Conservation (phyloP, 2,329 filamentous ascomycete genomes). For the Cladobotryum mycophilum region DNA sequence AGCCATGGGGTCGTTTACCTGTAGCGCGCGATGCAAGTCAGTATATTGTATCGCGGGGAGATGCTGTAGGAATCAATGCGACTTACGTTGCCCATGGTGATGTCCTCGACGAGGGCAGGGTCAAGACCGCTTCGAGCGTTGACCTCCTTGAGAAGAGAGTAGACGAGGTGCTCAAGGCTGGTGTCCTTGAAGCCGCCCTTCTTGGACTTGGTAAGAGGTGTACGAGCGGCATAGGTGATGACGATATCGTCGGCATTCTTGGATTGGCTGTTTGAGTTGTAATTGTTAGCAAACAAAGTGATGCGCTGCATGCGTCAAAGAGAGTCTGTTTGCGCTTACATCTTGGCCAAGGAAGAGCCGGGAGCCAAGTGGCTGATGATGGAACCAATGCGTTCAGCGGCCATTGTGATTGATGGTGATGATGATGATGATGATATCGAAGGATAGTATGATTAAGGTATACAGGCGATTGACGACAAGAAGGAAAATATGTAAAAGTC, state of each 20-base stretch:
- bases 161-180: slow-evolving; percentile 76
- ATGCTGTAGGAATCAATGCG: not conserved
- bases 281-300: slow-evolving; percentile 7
- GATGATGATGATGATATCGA: not conserved
- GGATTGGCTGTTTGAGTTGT: slow-evolving; percentile 54
- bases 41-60: not conserved
- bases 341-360: slow-evolving; percentile 61
- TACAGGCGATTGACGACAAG: not conserved
- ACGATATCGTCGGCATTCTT: slow-evolving; percentile 96
- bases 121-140: slow-evolving; percentile 68
- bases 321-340: slow-evolving; percentile 53
- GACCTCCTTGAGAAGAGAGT: slow-evolving; percentile 73
- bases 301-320: not conserved
- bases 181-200: slow-evolving; percentile 98
- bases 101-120: slow-evolving; percentile 77
- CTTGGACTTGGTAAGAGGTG: slow-evolving; percentile 77
- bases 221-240: slow-evolving; percentile 86
- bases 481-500: not conserved
- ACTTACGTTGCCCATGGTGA: slow-evolving; percentile 81
- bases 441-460: not conserved
- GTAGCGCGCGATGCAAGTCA: not conserved
- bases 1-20: slow-evolving; percentile 79
- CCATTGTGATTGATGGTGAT: slow-evolving; percentile 48
- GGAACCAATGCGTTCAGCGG: slow-evolving; percentile 76
- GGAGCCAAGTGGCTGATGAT: slow-evolving; percentile 83